Percentiles rank a stretch among this genome's conserved stretches.
Conservation (phyloP, 1,139 yeast species). For the Geotrichum aggregatum region DNA sequence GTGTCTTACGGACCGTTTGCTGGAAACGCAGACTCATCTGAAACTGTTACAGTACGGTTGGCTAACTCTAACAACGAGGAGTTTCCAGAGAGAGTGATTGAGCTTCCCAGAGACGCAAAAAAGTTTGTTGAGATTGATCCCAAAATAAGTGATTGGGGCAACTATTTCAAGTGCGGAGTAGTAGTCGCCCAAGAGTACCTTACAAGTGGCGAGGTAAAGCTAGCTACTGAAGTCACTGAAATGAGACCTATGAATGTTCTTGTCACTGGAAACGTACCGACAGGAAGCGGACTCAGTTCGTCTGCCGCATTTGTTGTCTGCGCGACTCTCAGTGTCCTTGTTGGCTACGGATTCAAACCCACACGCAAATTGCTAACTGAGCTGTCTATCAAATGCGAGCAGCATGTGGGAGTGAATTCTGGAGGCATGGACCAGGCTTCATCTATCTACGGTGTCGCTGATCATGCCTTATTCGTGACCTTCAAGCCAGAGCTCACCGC, state of each 20-base stretch:
- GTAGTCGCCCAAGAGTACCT: constrained; percentile 57
- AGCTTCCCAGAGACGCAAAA: constrained; percentile 43
- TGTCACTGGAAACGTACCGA: constrained; percentile 65
- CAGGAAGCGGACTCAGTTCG: constrained; percentile 69
- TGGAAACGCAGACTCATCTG: constrained; percentile 9
- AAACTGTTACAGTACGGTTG: constrained; percentile 29
- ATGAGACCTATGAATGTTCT: constrained; percentile 43
- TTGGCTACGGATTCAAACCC: constrained; percentile 47
- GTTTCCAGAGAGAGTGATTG: constrained; percentile 44
- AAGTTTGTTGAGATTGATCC: constrained; percentile 48
- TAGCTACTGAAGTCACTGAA: constrained; percentile 18
- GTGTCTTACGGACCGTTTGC: constrained; percentile 33
- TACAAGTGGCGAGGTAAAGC: neutral
- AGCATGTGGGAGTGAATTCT: constrained; percentile 67
- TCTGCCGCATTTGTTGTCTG: constrained; percentile 72
- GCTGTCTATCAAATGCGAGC: constrained; percentile 66
- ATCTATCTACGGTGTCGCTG: constrained; percentile 59
- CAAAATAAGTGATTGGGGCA: constrained; percentile 54
- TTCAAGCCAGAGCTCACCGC: constrained; percentile 59
- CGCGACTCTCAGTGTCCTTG: constrained; percentile 55
- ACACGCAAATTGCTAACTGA: constrained; percentile 51
- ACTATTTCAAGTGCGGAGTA: constrained; percentile 64
- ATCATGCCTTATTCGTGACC: constrained; percentile 57
- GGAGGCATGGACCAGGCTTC: constrained; percentile 84
- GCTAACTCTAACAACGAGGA: constrained; percentile 43